These are phyloP conservation scores for Amanita jacksonii DNA, from an alignment of 768 basidiomycete genomes.

Conservation along the genomic window DNA sequence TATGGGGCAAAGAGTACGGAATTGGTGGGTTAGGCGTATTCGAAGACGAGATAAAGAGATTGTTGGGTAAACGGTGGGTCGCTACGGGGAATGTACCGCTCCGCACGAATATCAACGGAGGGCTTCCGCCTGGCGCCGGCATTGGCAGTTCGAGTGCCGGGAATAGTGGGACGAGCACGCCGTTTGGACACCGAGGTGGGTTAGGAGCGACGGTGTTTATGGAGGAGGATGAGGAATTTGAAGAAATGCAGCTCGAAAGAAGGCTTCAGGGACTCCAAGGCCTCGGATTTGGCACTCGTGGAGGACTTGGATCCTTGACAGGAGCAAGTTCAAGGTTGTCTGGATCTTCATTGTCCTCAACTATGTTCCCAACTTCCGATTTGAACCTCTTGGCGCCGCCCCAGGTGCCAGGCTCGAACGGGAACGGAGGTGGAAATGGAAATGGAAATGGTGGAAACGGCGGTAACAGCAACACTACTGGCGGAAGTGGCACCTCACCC, in stretches of 20 bases:
- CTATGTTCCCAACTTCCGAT: slow-evolving; percentile 60
- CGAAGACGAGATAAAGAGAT: slow-evolving; percentile 69
- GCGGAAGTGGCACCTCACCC: slow-evolving; percentile 21
- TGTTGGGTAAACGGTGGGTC: slow-evolving; percentile 69
- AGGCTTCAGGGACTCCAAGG: slow-evolving; percentile 17
- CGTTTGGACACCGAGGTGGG: slow-evolving; percentile 43
- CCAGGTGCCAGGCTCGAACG: slow-evolving; percentile 16
- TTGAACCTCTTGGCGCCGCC: slow-evolving; percentile 22
- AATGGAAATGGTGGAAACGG: background rate
- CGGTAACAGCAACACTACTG: too few species aligned
- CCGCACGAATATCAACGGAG: slow-evolving; percentile 50
- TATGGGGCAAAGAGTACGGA: slow-evolving; percentile 64
- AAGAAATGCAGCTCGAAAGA: slow-evolving; percentile 48
- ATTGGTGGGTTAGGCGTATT: slow-evolving; percentile 48
- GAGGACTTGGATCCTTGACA: too few species aligned
- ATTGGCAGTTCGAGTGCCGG: slow-evolving; percentile 29
- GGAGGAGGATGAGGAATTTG: slow-evolving; percentile 78
- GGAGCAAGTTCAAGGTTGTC: slow-evolving; percentile 16
- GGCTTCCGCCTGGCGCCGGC: slow-evolving; percentile 8
- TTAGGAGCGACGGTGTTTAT: slow-evolving; percentile 39
- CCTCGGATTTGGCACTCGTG: slow-evolving; percentile 16
- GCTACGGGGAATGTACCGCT: slow-evolving; percentile 48
- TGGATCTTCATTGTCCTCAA: too few species aligned
- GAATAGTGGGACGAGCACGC: slow-evolving; percentile 62
- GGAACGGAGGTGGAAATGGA: slow-evolving; percentile 22